A percentile compares a stretch with the other conserved stretches of the same genome.
Evolutionary conservation across 2,329 filamentous ascomycete species (phyloP).

Genomic region (Neonectria faginata): DNA sequence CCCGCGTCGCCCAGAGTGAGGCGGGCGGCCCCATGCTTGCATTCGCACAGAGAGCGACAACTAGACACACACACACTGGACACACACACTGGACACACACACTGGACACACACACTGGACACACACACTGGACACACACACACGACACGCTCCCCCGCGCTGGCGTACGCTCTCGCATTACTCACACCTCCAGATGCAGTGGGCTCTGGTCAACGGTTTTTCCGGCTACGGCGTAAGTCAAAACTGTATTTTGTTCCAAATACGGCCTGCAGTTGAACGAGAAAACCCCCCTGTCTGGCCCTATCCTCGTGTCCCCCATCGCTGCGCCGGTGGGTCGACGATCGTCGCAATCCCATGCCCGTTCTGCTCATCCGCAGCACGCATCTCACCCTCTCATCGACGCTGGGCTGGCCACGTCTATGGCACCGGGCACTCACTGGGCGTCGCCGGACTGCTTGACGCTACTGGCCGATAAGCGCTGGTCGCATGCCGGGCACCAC

Average conservation of each 20-base stretch:
- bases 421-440: constrained; percentile 2
- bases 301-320: constrained; percentile 14
- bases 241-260: not conserved
- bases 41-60: no score
- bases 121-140: not conserved
- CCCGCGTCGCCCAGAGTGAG: constrained; percentile 44
- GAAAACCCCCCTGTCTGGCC: not conserved
- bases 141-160: not conserved
- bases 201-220: not conserved
- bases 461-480: constrained; percentile 12
- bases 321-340: constrained; percentile 27
- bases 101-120: not conserved
- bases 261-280: constrained; percentile 2
- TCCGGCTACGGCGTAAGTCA: not conserved
- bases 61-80: no score
- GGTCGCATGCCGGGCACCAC: constrained; percentile 14
- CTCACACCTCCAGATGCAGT: constrained; percentile 8
- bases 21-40: constrained; percentile 37
- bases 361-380: constrained; percentile 6
- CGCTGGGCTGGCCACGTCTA: not conserved
- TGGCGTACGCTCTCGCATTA: not conserved
- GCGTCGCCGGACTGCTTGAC: not conserved
- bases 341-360: constrained; percentile 25
- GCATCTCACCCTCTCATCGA: constrained; percentile 2
- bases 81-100: not conserved